Evolutionary conservation across 2,329 filamentous ascomycete species (phyloP).

Genomic region (Colletotrichum liaoningense): DNA sequence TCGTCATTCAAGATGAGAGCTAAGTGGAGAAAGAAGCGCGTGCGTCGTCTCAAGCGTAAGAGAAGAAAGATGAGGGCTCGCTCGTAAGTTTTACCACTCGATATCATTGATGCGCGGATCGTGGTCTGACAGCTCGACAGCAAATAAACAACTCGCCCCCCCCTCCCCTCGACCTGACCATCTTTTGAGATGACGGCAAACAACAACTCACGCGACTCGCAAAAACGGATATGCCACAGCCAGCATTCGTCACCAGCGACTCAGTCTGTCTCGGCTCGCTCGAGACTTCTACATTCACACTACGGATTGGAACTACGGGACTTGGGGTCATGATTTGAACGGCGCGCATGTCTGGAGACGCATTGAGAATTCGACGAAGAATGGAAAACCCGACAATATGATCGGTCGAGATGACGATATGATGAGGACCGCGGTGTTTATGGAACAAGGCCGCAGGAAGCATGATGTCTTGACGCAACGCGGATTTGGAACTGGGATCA

Average conservation of each 20-base stretch:
- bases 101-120: background rate
- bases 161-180: constrained; percentile 65
- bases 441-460: constrained; percentile 17
- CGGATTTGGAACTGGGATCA: constrained; percentile 32
- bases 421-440: constrained; percentile 35
- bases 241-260: constrained; percentile 30
- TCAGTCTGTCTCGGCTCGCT: constrained; percentile 29
- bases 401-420: constrained; percentile 33
- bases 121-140: constrained; percentile 55
- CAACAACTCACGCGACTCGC: constrained; percentile 21
- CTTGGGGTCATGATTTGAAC: constrained; percentile 32
- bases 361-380: constrained; percentile 31
- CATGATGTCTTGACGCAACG: constrained; percentile 30
- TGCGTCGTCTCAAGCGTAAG: constrained; percentile 99
- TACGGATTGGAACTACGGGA: constrained; percentile 34
- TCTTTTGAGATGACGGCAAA: constrained; percentile 44
- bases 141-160: constrained; percentile 74
- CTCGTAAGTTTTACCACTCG: constrained; percentile 75
- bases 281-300: constrained; percentile 40
- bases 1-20: constrained; percentile 79
- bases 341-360: constrained; percentile 15
- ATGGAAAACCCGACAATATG: constrained; percentile 22
- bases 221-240: constrained; percentile 5
- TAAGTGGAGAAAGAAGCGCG: constrained; percentile 99
- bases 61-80: constrained; percentile 99